Base-by-base conservation (phyloP, 805 yeast genomes). In the Wickerhamiella siamensis region DNA sequence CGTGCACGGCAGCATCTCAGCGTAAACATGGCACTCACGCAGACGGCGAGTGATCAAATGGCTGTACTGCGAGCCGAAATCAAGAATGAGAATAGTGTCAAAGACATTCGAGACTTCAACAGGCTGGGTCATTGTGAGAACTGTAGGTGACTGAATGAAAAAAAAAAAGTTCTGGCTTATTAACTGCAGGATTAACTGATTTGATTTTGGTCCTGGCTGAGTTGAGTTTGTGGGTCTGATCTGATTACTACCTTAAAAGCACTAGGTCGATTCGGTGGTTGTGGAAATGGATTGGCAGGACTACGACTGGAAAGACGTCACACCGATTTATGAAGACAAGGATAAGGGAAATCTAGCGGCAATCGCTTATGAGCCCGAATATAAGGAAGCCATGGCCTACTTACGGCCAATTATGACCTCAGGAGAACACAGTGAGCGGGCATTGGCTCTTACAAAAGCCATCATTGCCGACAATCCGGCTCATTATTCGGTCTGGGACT, bases 1-100 rank as follows among this genome's bases (percentile, higher is more conserved):
- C 42, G 98, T 91, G 68, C 98, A 91, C 53, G 98, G 98, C 50
- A 91, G 74, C 98, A 91, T 91, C 69, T 91, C 98, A 52, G 98
- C 97, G 64, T 91, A 91, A 52, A 91, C 88, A 63, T 91, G 86
- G 71, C 87, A 83, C 65, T 91, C 98, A 72, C 98, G 83, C 54
- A 91, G 74, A 67, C 98, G 83, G 67, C 98, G 81, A 47, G 96
- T 87, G 62, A 91, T 86, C 61, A 91, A 68, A 60, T 91, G 98
- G 44, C 95, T 83, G 69, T 91, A 91, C 69, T 91, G 98, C 47
- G 98, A 91, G 48, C 98, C 98, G 60, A 91, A 91, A 63, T 91
- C 98, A 60, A 91, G 74, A 62, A 91, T 96, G 67, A 91, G 72
- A 53, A 91, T 86, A 69, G 98, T 91, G 74, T 91, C 94, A 66